Conservation (phyloP, 768 basidiomycete genomes). For the Trametes cubensis region DNA sequence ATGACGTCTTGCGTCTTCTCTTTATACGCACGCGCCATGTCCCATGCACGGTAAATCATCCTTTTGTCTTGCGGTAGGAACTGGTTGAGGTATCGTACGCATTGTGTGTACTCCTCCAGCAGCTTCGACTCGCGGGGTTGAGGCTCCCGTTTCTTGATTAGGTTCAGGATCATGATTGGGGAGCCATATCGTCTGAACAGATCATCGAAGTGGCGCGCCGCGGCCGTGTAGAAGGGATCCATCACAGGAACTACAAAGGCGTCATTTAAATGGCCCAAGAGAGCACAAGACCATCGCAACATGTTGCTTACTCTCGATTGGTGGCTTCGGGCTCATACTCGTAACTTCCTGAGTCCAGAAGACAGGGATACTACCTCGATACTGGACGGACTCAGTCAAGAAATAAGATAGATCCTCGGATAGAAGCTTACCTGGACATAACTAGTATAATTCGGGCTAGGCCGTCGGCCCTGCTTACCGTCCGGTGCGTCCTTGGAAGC, state of each 20-base stretch:
- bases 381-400: conserved; percentile 44
- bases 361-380: conserved; percentile 93
- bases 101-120: conserved; percentile 88
- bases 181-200: conserved; percentile 88
- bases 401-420: not conserved
- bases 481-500: conserved; percentile 39
- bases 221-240: conserved; percentile 94
- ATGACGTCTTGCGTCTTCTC: conserved; percentile 96
- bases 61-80: conserved; percentile 84
- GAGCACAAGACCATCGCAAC: too few relatives aligned
- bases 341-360: conserved; percentile 96
- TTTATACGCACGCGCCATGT: conserved; percentile 94
- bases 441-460: conserved; percentile 88
- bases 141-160: conserved; percentile 86
- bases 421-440: conserved; percentile 75
- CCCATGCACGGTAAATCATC: conserved; percentile 94
- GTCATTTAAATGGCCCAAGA: not conserved
- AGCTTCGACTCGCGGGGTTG: conserved; percentile 88
- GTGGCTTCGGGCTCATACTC: conserved; percentile 89
- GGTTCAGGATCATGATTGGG: conserved; percentile 87
- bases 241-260: conserved; percentile 48
- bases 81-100: conserved; percentile 91
- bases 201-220: conserved; percentile 90
- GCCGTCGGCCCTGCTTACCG: conserved; percentile 44
- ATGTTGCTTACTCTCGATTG: conserved; percentile 88